Conservation (phyloP, 768 basidiomycete species). For the Leucocoprinus sp. region DNA sequence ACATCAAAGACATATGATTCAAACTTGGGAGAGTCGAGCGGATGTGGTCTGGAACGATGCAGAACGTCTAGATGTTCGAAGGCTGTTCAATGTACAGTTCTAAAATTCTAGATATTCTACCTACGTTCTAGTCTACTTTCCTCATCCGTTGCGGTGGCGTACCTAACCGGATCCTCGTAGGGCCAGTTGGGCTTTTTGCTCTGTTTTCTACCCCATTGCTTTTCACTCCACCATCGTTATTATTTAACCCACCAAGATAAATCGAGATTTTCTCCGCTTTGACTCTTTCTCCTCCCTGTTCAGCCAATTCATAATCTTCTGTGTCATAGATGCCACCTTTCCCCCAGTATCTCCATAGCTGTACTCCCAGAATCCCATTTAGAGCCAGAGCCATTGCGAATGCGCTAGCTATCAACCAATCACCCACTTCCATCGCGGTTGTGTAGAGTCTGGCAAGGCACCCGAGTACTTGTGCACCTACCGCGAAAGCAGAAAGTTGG, state of each 20-base stretch:
- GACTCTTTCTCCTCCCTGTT: background rate
- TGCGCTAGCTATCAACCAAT: conserved; percentile 69
- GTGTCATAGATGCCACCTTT: conserved; percentile 26
- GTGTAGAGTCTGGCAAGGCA: conserved; percentile 91
- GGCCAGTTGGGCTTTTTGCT: background rate
- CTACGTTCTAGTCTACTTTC: conserved; percentile 5
- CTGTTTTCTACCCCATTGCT: background rate
- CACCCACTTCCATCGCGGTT: conserved; percentile 82
- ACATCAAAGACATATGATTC: background rate
- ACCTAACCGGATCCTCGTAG: conserved; percentile 9
- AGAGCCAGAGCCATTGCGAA: conserved; percentile 76
- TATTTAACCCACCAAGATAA: conserved; percentile 2
- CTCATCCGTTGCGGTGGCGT: conserved; percentile 5
- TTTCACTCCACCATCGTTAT: background rate
- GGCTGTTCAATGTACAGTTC: too few relatives aligned
- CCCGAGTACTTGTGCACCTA: conserved; percentile 77
- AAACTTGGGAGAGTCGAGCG: too few relatives aligned
- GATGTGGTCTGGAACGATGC: too few relatives aligned
- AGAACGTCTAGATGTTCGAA: too few relatives aligned
- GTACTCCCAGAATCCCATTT: conserved; percentile 72
- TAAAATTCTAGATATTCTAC: too few relatives aligned
- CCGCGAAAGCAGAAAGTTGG: conserved; percentile 89
- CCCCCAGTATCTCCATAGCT: conserved; percentile 83
- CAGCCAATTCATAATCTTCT: conserved; percentile 10
- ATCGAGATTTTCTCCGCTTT: conserved; percentile 7